phyloP scores from a whole-genome alignment of 257 asterid species.

The Coffea eugenioides region DNA sequence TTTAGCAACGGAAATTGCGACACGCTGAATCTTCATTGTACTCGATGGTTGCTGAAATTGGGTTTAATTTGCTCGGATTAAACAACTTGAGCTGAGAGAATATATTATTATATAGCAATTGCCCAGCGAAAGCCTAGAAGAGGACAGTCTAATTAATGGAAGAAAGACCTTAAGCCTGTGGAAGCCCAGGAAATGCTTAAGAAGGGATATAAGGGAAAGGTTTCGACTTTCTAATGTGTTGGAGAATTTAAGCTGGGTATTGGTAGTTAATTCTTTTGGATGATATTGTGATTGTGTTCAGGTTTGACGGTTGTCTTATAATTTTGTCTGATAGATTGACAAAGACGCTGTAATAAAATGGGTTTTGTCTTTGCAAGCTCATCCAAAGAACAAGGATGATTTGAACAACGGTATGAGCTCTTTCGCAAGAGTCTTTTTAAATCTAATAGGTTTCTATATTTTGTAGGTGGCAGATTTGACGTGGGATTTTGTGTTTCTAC shows the following conservation, averaged over 20 bases:
- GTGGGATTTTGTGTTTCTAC: constrained; percentile 16
- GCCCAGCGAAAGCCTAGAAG: neutral
- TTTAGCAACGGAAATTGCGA: neutral
- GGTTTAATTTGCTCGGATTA: neutral
- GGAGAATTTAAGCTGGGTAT: neutral
- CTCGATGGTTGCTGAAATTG: no score
- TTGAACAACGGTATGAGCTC: constrained; percentile 56
- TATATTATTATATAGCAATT: neutral
- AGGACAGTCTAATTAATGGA: neutral
- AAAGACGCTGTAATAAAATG: constrained; percentile 67
- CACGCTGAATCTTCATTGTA: no score
- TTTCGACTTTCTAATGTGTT: neutral
- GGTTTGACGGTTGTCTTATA: neutral
- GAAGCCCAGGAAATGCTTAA: neutral
- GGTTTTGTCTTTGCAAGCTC: constrained; percentile 91
- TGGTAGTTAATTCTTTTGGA: neutral
- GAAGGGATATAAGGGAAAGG: neutral
- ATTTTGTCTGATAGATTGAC: constrained; percentile 51
- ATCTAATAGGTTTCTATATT: constrained; percentile 13
- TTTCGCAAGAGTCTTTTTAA: constrained; percentile 5
- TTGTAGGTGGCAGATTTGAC: constrained; percentile 6
- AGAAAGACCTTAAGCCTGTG: neutral
- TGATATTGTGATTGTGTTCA: neutral
- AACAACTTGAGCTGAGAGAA: neutral
- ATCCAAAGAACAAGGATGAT: constrained; percentile 44